Evolutionary conservation across 192 early-diverging fungal genomes (phyloP), one percentile per base, ranked within the genome.

Genomic region (Cladochytrium replicatum): DNA sequence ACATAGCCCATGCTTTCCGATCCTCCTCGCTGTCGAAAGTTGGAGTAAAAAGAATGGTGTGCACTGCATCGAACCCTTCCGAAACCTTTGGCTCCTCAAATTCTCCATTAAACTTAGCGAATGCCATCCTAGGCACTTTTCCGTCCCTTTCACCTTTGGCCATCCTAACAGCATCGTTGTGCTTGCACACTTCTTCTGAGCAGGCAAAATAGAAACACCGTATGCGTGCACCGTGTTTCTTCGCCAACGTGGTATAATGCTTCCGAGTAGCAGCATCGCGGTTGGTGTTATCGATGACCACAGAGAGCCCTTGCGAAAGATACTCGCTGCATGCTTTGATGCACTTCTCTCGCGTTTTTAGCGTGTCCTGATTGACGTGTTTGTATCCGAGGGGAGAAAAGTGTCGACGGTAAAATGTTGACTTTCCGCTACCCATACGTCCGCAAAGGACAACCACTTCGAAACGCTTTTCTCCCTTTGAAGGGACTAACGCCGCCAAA

Each of bases 211-310:
- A 62, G 63, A 88, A 71, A 49, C 81, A 80, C 43, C 78, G 64
- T 29, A 75, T 52, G n/a, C 27, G 8, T 15, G 19, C 41, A 9
- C 19, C 52, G 17, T 21, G 40, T 32, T 61, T 50, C 37, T 70
- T 69, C 2, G 89, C 89, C 4, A 84, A 39, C 0, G 48, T 55
- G 8, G 91, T 55, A 59, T 88, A 97, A 5, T 62, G 27, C 25
- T 58, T 61, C 2, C 93, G 74, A 0, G 81, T 63, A 3, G 58
- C 54, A 6, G 43, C 39, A 27, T 79, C 82, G 0, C 87, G 77
- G 47, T 92, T 97, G 2, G 91, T 97, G 58, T 90, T 90, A 53
- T 86, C 91, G 9, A 97, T 74, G 6, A 91, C 85, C 3, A 85
- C 83, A 1, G 65, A 59, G 29, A 71, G 64, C 2, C 75, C 71